phyloP scores from a whole-genome alignment of 306 rosid species.

The Comarum palustre region DNA sequence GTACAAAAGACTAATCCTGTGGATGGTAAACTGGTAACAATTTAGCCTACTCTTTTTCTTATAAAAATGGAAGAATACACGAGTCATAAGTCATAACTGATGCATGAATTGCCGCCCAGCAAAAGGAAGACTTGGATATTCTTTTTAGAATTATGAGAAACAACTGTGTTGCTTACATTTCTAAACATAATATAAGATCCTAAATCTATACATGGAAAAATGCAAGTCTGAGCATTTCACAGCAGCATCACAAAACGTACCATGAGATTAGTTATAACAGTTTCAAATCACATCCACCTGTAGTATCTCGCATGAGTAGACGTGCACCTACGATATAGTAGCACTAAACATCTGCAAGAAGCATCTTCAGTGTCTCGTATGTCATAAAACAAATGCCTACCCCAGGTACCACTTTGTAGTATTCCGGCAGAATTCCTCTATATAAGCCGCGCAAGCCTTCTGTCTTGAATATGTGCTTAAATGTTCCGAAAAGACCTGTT shows the following conservation, averaged over 20 bases:
- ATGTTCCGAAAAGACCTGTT: slow-evolving; percentile 67
- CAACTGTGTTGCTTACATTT: slow-evolving; percentile 15
- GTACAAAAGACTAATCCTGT: not conserved
- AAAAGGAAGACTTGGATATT: not conserved
- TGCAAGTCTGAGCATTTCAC: slow-evolving; percentile 30
- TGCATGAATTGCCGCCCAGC: not conserved
- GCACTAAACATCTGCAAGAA: slow-evolving; percentile 52
- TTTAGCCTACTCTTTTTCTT: not conserved
- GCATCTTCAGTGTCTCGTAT: slow-evolving; percentile 75
- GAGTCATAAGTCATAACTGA: not conserved
- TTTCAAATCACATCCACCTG: slow-evolving; percentile 15
- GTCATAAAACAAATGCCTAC: slow-evolving; percentile 99
- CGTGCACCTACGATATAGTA: slow-evolving; percentile 26
- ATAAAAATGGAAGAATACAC: not conserved
- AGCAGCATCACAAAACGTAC: slow-evolving; percentile 39
- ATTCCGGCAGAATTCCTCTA: slow-evolving; percentile 93
- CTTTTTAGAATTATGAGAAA: not conserved
- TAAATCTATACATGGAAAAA: slow-evolving; percentile 55
- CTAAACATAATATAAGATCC: not conserved
- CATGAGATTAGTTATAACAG: slow-evolving; percentile 38
- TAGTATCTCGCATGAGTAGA: slow-evolving; percentile 10
- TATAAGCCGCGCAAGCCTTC: slow-evolving; percentile 88
- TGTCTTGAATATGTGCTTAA: slow-evolving; percentile 65
- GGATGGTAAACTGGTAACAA: not conserved
- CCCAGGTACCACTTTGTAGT: slow-evolving; percentile 97